Evolutionary conservation across 139 green algal genomes (phyloP), one percentile per base, ranked within the genome.

Genomic region (Chlamydomonas sp.): DNA sequence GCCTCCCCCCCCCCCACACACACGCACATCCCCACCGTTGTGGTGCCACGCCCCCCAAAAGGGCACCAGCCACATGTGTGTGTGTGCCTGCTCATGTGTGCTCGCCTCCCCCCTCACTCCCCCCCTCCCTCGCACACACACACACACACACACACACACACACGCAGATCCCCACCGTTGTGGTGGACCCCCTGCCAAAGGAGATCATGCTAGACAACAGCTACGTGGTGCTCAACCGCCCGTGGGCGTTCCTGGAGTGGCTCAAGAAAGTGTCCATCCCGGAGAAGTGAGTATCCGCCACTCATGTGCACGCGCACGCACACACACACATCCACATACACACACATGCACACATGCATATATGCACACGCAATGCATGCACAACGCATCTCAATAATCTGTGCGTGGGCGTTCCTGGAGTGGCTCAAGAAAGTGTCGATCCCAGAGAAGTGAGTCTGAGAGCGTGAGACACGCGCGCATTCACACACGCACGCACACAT

Each of bases 161-260:
- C n/a, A n/a, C n/a, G n/a, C n/a, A n/a, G n/a, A n/a, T n/a, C 5
- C 94, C 94, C 16, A 98, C 94, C 10, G 48, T 94, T 58, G 87
- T 98, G 54, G 92, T 88, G 2, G 73, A 96, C 39, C 85, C 88
- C 26, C 80, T 97, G 58, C 90, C 90, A 10, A 54, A 78, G 26
- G 48, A 58, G 39, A 82, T 82, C 47, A 79, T 81, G 59, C 81
- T 77, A 3, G 79, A 87, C 77, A 71, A 50, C 39, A 63, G 36
- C 1, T 98, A 96, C 72, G 87, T 96, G 34, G 93, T 98, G 63
- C 81, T 98, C 1, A 96, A 95, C 76, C 71, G 93, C 36, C 93
- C 93, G 20, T 97, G 88, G 58, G 91, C 91, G 4, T 69, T 69
- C 35, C 35, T 49, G 5, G 24, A 69, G 62, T 69, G 62, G 62